Percentiles rank a stretch among this genome's conserved stretches.
Conservation (phyloP, 768 basidiomycete species). For the Boletus pseudo-olivaceus region DNA sequence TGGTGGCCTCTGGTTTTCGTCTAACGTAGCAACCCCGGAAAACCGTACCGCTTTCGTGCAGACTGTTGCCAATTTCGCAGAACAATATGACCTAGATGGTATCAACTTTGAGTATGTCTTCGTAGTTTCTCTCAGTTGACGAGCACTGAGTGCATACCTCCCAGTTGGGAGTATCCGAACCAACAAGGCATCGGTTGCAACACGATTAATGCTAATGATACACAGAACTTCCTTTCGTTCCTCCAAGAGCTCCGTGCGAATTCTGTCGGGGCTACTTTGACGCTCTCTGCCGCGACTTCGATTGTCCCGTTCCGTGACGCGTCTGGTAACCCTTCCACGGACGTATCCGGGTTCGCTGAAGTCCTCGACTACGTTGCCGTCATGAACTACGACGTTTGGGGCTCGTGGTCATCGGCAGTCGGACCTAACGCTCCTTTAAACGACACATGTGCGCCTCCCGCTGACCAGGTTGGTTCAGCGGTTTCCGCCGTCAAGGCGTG, state of each 20-base stretch:
- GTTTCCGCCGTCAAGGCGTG: slow-evolving; percentile 68
- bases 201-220: slow-evolving; percentile 50
- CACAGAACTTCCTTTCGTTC: slow-evolving; percentile 74
- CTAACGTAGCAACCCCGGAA: slow-evolving; percentile 48
- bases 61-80: slow-evolving; percentile 48
- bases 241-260: slow-evolving; percentile 61
- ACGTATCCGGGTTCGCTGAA: slow-evolving; percentile 70
- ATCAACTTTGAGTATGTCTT: slow-evolving; percentile 37
- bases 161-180: slow-evolving; percentile 86
- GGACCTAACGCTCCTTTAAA: slow-evolving; percentile 83
- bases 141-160: slow-evolving; percentile 11
- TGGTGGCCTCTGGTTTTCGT: slow-evolving; percentile 61
- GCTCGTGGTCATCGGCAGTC: slow-evolving; percentile 47
- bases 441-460: slow-evolving; percentile 63
- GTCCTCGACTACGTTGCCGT: slow-evolving; percentile 63
- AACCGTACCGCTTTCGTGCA: slow-evolving; percentile 65
- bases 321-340: slow-evolving; percentile 54
- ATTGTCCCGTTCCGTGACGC: slow-evolving; percentile 61
- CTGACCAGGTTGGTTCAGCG: slow-evolving; percentile 69
- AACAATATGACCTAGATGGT: slow-evolving; percentile 53
- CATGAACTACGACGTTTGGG: slow-evolving; percentile 68
- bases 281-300: slow-evolving; percentile 67
- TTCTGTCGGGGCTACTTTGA: slow-evolving; percentile 49
- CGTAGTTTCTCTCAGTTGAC: neutral
- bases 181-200: slow-evolving; percentile 70